phyloP scores from a whole-genome alignment of 345 rosid species.

The Brassica cretica region DNA sequence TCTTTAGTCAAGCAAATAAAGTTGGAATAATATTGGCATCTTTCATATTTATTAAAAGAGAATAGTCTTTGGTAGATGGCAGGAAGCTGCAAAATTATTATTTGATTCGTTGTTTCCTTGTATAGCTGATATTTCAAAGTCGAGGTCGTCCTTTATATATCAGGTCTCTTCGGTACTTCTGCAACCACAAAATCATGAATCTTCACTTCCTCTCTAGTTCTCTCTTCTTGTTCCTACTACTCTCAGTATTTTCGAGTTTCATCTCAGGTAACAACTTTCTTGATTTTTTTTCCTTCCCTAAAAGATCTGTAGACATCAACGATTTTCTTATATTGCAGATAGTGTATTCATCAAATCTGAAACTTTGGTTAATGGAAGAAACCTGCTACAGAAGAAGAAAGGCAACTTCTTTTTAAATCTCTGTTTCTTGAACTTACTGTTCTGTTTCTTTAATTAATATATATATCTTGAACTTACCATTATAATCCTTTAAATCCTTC shows the following conservation, averaged over 20 bases:
- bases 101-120: not conserved
- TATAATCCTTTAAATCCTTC: not conserved
- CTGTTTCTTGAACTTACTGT: not conserved
- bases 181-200: not conserved
- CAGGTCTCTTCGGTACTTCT: not conserved
- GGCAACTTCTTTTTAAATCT: not conserved
- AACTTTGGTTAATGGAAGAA: not conserved
- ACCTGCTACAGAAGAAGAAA: not conserved
- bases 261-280: not conserved
- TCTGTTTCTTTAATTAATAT: not conserved
- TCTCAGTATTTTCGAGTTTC: not conserved
- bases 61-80: not conserved
- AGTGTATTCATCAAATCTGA: not conserved
- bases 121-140: not conserved
- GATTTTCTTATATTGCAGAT: not conserved
- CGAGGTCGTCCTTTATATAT: not conserved
- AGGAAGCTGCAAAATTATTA: not conserved
- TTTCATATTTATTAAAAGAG: not conserved
- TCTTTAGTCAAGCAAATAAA: not conserved
- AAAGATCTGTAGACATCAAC: not conserved
- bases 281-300: not conserved
- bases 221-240: not conserved
- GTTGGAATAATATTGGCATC: not conserved
- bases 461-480: not conserved
- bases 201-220: not conserved